phyloP scores from a whole-genome alignment of 2,329 filamentous ascomycete genomes.

The Xylariomycetidae sp. region DNA sequence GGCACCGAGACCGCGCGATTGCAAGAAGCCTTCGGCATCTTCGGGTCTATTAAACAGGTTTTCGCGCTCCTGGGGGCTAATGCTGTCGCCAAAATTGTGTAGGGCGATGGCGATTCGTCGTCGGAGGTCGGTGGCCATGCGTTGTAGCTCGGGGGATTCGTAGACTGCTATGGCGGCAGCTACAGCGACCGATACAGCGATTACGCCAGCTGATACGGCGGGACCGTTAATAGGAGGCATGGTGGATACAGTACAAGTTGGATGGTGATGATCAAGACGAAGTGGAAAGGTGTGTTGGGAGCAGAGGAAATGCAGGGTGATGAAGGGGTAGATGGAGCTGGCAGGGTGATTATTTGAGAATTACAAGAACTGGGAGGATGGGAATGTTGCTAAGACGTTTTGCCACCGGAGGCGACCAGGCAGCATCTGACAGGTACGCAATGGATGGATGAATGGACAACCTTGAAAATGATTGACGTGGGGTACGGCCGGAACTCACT shows the following conservation, averaged over 20 bases:
- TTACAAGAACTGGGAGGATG: slow-evolving; percentile 3
- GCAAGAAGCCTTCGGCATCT: slow-evolving; percentile 59
- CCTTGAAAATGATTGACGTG: slow-evolving; percentile 12
- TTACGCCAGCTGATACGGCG: slow-evolving; percentile 52
- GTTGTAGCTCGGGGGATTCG: slow-evolving; percentile 59
- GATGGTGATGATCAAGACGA: slow-evolving; percentile 2
- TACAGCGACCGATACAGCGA: slow-evolving; percentile 53
- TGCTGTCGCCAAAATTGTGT: slow-evolving; percentile 54
- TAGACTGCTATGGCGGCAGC: slow-evolving; percentile 57
- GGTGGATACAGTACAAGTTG: slow-evolving; percentile 8
- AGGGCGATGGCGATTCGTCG: slow-evolving; percentile 57
- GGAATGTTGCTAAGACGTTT: background rate
- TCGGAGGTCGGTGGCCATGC: slow-evolving; percentile 57
- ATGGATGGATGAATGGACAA: background rate
- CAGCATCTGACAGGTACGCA: background rate
- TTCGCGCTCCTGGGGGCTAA: slow-evolving; percentile 43
- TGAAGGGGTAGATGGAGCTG: background rate
- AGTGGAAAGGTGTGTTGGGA: background rate
- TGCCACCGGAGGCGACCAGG: background rate
- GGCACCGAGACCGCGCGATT: slow-evolving; percentile 39
- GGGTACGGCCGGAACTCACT: slow-evolving; percentile 20
- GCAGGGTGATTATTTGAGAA: slow-evolving; percentile 2
- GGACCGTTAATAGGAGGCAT: slow-evolving; percentile 56
- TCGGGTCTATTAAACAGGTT: slow-evolving; percentile 62
- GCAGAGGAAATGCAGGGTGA: background rate